Percentiles rank a stretch among this genome's conserved stretches.
Conservation (phyloP, 1,284 basidiomycete species). For the Rhizoctonia solani region DNA sequence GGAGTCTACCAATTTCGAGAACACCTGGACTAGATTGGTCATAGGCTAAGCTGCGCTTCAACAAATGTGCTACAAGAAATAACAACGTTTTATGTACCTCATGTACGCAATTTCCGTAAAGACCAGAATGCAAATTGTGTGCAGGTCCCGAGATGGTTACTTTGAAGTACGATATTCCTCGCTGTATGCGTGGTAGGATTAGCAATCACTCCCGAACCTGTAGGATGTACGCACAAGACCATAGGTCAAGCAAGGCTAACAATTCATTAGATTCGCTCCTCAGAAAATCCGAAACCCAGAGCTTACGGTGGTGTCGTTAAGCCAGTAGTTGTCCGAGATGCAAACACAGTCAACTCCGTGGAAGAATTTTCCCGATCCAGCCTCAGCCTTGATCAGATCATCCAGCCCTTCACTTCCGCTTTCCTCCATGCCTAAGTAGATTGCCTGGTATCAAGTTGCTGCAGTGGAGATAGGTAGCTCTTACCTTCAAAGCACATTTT, state of each 20-base stretch:
- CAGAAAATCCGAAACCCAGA: neutral
- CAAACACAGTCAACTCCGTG: constrained; percentile 92
- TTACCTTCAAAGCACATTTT: constrained; percentile 92
- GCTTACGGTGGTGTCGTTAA: constrained; percentile 67
- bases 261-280: neutral
- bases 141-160: constrained; percentile 83
- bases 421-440: constrained; percentile 83
- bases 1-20: constrained; percentile 87
- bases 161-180: constrained; percentile 90
- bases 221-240: constrained; percentile 52
- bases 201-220: neutral
- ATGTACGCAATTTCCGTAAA: constrained; percentile 85
- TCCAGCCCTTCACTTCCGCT: constrained; percentile 92
- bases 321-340: constrained; percentile 92
- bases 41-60: constrained; percentile 55
- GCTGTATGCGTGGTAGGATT: constrained; percentile 55
- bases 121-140: constrained; percentile 90
- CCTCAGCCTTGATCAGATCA: constrained; percentile 83
- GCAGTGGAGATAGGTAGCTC: neutral
- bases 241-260: constrained; percentile 66
- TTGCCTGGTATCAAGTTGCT: neutral
- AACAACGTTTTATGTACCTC: constrained; percentile 52
- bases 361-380: constrained; percentile 77
- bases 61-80: neutral
- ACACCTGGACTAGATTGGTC: constrained; percentile 75